Evolutionary conservation across 176 grass and related monocot genomes (phyloP).

Genomic region (Olyra latifolia): DNA sequence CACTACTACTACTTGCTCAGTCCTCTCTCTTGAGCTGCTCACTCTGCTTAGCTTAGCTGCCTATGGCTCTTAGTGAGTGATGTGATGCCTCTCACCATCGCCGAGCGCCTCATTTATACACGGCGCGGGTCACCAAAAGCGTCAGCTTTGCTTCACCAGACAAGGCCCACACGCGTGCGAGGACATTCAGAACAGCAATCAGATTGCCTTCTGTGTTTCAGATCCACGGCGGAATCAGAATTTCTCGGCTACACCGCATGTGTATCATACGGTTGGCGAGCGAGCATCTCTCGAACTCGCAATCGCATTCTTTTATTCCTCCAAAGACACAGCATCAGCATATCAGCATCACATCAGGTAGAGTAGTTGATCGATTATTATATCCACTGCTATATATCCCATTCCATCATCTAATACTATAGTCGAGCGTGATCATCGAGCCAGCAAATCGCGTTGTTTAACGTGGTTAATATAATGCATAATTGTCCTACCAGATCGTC

Average conservation of each 20-base stretch:
- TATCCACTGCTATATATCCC: no score
- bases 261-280: conserved; percentile 4
- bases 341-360: no score
- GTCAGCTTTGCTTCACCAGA: not conserved
- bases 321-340: not conserved
- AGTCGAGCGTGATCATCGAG: not conserved
- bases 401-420: no score
- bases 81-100: no score
- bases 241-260: not conserved
- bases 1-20: not conserved
- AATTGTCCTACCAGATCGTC: not conserved
- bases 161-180: not conserved
- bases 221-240: conserved; percentile 8
- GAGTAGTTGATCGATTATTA: no score
- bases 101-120: not conserved
- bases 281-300: not conserved
- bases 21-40: no score
- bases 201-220: not conserved
- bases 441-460: not conserved
- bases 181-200: not conserved
- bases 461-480: not conserved
- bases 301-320: not conserved
- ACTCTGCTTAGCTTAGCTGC: no score
- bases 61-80: no score
- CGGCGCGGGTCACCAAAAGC: not conserved